These are phyloP conservation scores for Conoideocrella luteorostrata DNA, from an alignment of 2,329 filamentous ascomycete genomes.

Conservation along the genomic window DNA sequence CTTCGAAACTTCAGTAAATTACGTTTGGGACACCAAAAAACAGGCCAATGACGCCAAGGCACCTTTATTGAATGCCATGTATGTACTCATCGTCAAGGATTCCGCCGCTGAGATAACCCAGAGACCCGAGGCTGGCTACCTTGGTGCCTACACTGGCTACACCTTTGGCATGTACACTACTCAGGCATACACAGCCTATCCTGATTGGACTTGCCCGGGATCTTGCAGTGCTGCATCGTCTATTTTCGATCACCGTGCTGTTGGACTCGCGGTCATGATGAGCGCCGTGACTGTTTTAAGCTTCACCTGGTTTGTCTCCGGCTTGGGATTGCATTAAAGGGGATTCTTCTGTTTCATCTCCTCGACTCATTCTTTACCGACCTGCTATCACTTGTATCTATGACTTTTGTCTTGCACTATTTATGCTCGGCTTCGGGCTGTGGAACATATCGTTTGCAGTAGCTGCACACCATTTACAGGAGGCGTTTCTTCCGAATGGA, in stretches of 20 bases:
- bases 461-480: not conserved
- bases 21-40: slow-evolving; percentile 52
- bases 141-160: slow-evolving; percentile 42
- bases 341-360: no score
- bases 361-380: not conserved
- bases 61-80: slow-evolving; percentile 47
- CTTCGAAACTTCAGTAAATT: slow-evolving; percentile 42
- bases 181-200: slow-evolving; percentile 43
- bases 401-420: not conserved
- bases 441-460: not conserved
- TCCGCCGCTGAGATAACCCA: slow-evolving; percentile 44
- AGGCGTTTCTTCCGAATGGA: slow-evolving; percentile 1
- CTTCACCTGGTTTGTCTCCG: slow-evolving; percentile 59
- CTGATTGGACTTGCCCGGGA: slow-evolving; percentile 49
- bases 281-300: slow-evolving; percentile 49
- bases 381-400: not conserved
- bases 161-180: slow-evolving; percentile 52
- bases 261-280: slow-evolving; percentile 48
- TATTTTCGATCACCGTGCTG: slow-evolving; percentile 38
- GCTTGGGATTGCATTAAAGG: slow-evolving; percentile 33
- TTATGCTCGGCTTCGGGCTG: not conserved
- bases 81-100: slow-evolving; percentile 58
- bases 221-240: slow-evolving; percentile 50
- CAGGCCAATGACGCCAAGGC: slow-evolving; percentile 37
- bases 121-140: slow-evolving; percentile 48